Conservation (phyloP, 106 monocot species). For the Phalaenopsis aphrodite region DNA sequence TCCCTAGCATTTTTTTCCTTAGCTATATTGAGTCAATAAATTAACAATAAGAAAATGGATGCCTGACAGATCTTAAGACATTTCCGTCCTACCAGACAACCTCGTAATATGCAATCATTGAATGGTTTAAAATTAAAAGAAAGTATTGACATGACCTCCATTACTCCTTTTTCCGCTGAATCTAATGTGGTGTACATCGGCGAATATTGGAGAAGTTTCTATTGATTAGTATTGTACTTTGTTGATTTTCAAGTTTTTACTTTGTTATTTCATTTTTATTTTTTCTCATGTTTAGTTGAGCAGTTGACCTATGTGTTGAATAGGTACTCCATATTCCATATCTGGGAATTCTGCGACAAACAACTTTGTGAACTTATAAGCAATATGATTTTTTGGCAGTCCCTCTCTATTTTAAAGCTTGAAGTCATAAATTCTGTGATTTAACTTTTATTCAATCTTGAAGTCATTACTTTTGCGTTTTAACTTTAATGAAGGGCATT, state of each 20-base stretch:
- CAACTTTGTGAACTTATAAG: background rate
- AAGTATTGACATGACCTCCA: background rate
- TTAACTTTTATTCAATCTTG: background rate
- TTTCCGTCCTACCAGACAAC: background rate
- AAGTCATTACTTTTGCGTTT: background rate
- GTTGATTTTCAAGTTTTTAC: background rate
- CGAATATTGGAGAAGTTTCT: background rate
- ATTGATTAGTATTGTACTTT: background rate
- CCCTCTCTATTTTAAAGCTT: background rate
- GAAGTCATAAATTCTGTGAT: background rate
- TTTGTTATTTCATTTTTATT: background rate
- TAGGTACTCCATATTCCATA: too few relatives aligned
- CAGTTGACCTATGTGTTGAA: background rate
- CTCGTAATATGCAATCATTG: background rate
- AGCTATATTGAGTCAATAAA: background rate
- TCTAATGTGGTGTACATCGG: background rate
- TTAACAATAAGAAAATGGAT: background rate
- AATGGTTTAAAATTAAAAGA: background rate
- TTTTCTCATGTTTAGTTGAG: background rate
- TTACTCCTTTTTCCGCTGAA: background rate
- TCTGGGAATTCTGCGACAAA: background rate
- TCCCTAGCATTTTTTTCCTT: background rate
- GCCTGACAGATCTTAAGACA: background rate
- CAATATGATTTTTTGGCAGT: background rate
- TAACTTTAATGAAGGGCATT: background rate